Evolutionary conservation across 768 basidiomycete species (phyloP).

Genomic region (Termitomyces sp.): DNA sequence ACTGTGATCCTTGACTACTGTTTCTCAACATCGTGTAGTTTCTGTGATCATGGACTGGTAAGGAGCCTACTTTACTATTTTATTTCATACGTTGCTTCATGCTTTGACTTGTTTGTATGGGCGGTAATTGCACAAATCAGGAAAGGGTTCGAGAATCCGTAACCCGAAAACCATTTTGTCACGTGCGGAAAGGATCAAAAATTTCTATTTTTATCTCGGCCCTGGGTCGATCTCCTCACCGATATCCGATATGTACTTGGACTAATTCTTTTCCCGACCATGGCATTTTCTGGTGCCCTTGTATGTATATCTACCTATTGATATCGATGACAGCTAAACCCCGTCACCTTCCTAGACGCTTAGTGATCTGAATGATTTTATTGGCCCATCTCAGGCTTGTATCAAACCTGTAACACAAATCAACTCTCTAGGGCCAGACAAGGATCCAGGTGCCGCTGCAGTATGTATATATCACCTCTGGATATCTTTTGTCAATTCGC

Average conservation of each 20-base stretch:
- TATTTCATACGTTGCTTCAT: background rate
- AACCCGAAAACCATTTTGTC: background rate
- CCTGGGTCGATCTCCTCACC: background rate
- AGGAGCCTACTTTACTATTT: background rate
- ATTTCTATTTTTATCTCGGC: background rate
- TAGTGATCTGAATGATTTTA: slow-evolving; percentile 95
- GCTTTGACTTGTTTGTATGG: background rate
- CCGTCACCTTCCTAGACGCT: slow-evolving; percentile 50
- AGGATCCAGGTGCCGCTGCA: slow-evolving; percentile 28
- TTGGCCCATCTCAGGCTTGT: slow-evolving; percentile 93
- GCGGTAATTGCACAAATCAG: background rate
- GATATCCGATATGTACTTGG: slow-evolving; percentile 1
- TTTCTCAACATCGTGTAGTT: background rate
- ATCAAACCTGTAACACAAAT: slow-evolving; percentile 82
- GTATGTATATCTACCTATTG: slow-evolving; percentile 34
- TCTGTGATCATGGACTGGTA: background rate
- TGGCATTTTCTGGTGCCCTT: slow-evolving; percentile 87
- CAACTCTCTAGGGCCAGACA: slow-evolving; percentile 23
- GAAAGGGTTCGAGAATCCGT: background rate
- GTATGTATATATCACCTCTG: slow-evolving; percentile 18
- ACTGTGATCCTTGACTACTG: no score
- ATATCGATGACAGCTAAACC: background rate
- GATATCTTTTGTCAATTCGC: background rate
- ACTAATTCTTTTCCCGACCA: slow-evolving; percentile 19
- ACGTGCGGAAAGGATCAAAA: background rate